Evolutionary conservation across 345 rosid genomes (phyloP).

Genomic region (Boechera retrofracta): DNA sequence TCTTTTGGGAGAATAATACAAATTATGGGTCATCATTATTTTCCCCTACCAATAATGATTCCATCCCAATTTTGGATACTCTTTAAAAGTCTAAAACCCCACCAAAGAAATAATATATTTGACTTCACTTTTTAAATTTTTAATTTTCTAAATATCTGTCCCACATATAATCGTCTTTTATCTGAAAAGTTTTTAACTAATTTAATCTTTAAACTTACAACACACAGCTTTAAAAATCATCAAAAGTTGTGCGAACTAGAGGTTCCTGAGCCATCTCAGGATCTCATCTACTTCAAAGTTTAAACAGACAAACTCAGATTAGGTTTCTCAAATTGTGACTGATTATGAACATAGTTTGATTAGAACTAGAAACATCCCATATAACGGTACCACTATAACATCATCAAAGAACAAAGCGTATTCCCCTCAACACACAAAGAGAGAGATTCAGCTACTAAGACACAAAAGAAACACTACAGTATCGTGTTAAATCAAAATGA

Average conservation of each 20-base stretch:
- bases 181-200: slow-evolving; percentile 5
- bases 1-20: slow-evolving; percentile 26
- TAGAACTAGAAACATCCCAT: slow-evolving; percentile 39
- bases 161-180: slow-evolving; percentile 11
- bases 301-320: slow-evolving; percentile 13
- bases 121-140: slow-evolving; percentile 13
- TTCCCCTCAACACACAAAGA: slow-evolving; percentile 35
- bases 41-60: slow-evolving; percentile 41
- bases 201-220: neutral
- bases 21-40: slow-evolving; percentile 40
- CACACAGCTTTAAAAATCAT: neutral
- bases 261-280: neutral
- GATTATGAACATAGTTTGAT: slow-evolving; percentile 10
- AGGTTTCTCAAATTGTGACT: neutral
- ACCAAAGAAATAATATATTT: slow-evolving; percentile 23
- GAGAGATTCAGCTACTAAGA: slow-evolving; percentile 28
- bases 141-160: neutral
- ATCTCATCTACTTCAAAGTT: slow-evolving; percentile 5
- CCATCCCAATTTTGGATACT: slow-evolving; percentile 34
- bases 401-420: slow-evolving; percentile 33
- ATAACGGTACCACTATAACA: slow-evolving; percentile 13
- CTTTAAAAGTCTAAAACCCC: slow-evolving; percentile 29
- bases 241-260: slow-evolving; percentile 25
- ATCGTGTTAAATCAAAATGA: slow-evolving; percentile 38
- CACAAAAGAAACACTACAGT: slow-evolving; percentile 34